These are phyloP conservation scores for Claviceps arundinis DNA, from an alignment of 2,329 filamentous ascomycete genomes.

Conservation along the genomic window DNA sequence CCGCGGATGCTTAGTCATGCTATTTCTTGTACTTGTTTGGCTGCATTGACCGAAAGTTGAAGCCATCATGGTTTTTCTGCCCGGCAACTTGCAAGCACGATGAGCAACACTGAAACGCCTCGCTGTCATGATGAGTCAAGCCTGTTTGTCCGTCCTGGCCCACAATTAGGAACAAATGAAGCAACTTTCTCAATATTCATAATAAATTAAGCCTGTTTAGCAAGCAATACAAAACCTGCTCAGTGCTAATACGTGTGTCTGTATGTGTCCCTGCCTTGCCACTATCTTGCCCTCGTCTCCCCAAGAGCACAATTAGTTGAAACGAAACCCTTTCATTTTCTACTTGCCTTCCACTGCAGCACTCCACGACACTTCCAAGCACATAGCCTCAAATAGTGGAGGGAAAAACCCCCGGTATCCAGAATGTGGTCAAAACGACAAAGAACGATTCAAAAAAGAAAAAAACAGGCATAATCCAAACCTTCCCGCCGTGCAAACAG, in stretches of 20 bases:
- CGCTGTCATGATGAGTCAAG: too few relatives aligned
- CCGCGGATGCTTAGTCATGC: neutral
- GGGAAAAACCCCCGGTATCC: too few relatives aligned
- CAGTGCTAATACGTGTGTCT: neutral
- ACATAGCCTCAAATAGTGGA: neutral
- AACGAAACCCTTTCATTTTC: neutral
- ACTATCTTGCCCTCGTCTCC: neutral
- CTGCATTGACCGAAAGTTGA: neutral
- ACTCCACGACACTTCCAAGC: neutral
- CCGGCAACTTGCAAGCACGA: too few relatives aligned
- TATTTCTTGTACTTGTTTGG: neutral
- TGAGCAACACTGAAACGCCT: too few relatives aligned
- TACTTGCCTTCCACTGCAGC: neutral
- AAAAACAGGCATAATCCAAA: too few relatives aligned
- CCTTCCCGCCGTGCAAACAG: too few relatives aligned
- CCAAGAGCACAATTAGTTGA: neutral
- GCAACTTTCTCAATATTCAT: neutral
- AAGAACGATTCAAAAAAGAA: too few relatives aligned
- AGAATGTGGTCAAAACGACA: too few relatives aligned
- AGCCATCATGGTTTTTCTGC: too few relatives aligned
- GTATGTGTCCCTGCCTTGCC: neutral
- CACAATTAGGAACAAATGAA: neutral
- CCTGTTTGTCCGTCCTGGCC: neutral
- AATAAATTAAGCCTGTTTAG: constrained; percentile 4
- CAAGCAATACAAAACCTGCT: constrained; percentile 1